phyloP scores from a whole-genome alignment of 768 basidiomycete species.

The Tubosaeta sp. region DNA sequence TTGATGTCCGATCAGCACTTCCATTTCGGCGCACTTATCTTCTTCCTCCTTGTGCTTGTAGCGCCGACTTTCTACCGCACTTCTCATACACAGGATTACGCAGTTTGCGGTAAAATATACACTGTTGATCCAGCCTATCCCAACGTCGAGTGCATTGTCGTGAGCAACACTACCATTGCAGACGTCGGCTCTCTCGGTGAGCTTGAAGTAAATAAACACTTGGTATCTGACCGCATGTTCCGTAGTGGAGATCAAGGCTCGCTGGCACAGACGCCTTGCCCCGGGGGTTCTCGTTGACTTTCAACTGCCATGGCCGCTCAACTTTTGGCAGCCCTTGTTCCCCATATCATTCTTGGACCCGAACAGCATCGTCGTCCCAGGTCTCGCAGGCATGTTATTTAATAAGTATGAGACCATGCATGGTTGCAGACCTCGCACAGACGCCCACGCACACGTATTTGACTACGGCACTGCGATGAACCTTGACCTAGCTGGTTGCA shows the following conservation, averaged over 20 bases:
- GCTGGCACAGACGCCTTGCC: constrained; percentile 16
- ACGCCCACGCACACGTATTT: constrained; percentile 80
- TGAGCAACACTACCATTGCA: constrained; percentile 44
- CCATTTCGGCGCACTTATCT: constrained; percentile 1
- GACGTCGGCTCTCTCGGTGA: constrained; percentile 48
- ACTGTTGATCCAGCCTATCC: constrained; percentile 58
- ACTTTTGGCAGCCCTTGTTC: constrained; percentile 18
- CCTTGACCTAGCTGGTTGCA: constrained; percentile 56
- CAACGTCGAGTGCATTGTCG: constrained; percentile 57
- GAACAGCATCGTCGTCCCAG: constrained; percentile 60
- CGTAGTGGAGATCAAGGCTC: constrained; percentile 21
- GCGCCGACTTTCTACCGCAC: neutral
- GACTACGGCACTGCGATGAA: constrained; percentile 66
- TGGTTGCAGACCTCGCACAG: constrained; percentile 32
- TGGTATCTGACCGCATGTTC: neutral
- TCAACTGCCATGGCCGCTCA: constrained; percentile 24
- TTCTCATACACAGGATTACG: constrained; percentile 34
- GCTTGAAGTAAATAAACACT: neutral
- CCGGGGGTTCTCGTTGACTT: neutral
- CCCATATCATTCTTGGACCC: constrained; percentile 24
- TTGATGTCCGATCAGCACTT: neutral
- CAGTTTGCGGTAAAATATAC: constrained; percentile 62
- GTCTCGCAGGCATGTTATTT: constrained; percentile 55
- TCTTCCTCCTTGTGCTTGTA: constrained; percentile 6
- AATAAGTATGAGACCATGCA: neutral